Evolutionary conservation across 495 filamentous ascomycete species (phyloP), one percentile per base, ranked within the genome.

Genomic region (Podospora pseudoanserina): DNA sequence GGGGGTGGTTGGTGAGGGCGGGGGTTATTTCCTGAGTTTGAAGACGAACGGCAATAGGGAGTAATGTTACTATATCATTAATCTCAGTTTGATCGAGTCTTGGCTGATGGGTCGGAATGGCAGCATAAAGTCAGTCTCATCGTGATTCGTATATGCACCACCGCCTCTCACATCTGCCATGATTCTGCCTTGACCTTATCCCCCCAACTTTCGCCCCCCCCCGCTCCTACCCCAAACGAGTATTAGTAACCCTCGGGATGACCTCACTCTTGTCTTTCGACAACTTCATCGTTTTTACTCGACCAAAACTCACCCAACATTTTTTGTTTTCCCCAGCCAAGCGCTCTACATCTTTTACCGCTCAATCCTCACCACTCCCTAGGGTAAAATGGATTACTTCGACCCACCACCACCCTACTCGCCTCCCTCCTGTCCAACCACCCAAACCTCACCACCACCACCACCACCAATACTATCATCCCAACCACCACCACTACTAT

Each of bases 1-100:
- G 53, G 64, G 61, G 13, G 5, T 73, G 56, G 69, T 60, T 76
- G 68, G 65, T 64, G 66, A 58, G 34, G 55, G 55, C 55, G n/a
- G 55, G 55, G 15, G 55, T 58, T 58, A 0, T 58, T 58, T 19
- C 7, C 6, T 39, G 34, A 39, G 34, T 39, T 39, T 23, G 23
- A 1, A 23, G 20, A 23, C 20, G 20, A 23, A 23, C 20, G 20
- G 20, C 20, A 1, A 23, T 23, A 23, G 1, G 20, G 20, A 23
- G 20, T 23, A 23, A 23, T 23, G 20, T 23, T 23, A 1, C 20
- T 23, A 23, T 23, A 23, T 23, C 23, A 1, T 23, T 23, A 23
- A 23, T 23, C 23, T 23, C 23, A 23, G 23, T 23, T 23, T 23
- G 23, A 23, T 23, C 23, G 1, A 23, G 23, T 23, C 23, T 23